Conservation (phyloP, 805 yeast genomes). For the Scheffersomyces ergatensis region DNA sequence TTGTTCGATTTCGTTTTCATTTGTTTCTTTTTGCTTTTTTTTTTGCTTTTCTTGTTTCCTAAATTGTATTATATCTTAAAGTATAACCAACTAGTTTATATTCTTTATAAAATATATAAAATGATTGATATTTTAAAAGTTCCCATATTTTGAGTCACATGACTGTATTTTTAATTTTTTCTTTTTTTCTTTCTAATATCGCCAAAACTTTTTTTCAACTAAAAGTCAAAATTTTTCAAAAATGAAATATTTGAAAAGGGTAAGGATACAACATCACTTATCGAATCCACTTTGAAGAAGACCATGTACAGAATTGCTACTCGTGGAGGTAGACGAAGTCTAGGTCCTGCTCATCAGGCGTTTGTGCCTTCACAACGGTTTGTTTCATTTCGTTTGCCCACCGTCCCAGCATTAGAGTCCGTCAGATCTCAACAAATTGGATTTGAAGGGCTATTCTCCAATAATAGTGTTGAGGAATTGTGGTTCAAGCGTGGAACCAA, state of each 20-base stretch:
- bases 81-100: not conserved
- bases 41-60: not conserved
- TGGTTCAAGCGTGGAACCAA: conserved; percentile 39
- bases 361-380: not conserved
- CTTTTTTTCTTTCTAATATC: no score
- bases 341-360: not conserved
- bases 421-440: conserved; percentile 22
- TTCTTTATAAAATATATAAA: no score
- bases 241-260: no score
- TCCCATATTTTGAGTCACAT: no score
- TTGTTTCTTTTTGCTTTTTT: not conserved
- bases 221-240: no score
- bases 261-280: no score
- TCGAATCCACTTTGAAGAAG: no score
- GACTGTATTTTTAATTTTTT: no score
- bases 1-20: not conserved
- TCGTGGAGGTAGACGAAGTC: conserved; percentile 1
- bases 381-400: conserved; percentile 32
- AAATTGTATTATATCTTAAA: not conserved
- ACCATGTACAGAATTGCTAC: conserved; percentile 1
- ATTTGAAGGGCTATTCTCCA: conserved; percentile 34
- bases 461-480: conserved; percentile 28
- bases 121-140: no score
- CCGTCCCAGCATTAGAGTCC: conserved; percentile 27
- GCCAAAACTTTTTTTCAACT: no score